Percentiles rank a stretch among this genome's conserved stretches.
Evolutionary conservation across 2,329 filamentous ascomycete genomes (phyloP).

Genomic region (Drechslerella stenobrocha): DNA sequence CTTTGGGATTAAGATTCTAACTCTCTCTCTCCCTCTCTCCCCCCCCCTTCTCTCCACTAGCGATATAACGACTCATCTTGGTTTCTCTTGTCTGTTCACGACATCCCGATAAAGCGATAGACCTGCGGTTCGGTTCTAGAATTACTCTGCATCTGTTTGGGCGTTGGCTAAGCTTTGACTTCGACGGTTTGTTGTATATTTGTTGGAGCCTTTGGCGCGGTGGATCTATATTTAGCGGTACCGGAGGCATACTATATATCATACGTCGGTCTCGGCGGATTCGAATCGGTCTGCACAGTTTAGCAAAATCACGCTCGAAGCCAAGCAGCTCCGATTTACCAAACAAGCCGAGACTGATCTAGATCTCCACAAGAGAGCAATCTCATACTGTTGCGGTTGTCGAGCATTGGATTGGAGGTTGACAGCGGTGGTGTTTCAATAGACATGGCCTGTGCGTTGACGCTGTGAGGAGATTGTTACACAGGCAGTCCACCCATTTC

Average conservation of each 20-base stretch:
- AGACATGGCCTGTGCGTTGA: background rate
- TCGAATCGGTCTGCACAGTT: background rate
- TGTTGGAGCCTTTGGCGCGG: background rate
- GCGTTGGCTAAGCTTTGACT: background rate
- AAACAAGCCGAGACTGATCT: too few relatives aligned
- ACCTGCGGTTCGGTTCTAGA: too few relatives aligned
- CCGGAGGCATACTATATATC: background rate
- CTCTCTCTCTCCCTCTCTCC: conserved; percentile 6
- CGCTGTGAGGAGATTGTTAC: conserved; percentile 5
- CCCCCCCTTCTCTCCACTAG: background rate
- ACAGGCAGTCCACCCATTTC: background rate
- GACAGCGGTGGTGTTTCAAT: background rate
- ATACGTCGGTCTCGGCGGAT: background rate
- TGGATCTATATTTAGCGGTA: conserved; percentile 2
- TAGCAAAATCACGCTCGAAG: background rate
- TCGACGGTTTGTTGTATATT: conserved; percentile 1
- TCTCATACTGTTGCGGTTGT: background rate
- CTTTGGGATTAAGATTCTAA: too few relatives aligned
- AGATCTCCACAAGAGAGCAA: too few relatives aligned
- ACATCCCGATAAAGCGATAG: too few relatives aligned
- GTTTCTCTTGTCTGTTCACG: background rate
- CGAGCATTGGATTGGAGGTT: background rate
- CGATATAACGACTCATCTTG: too few relatives aligned
- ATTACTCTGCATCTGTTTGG: background rate
- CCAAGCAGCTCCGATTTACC: too few relatives aligned